Base-by-base conservation (phyloP, 345 rosid genomes). In the Populus davidiana region DNA sequence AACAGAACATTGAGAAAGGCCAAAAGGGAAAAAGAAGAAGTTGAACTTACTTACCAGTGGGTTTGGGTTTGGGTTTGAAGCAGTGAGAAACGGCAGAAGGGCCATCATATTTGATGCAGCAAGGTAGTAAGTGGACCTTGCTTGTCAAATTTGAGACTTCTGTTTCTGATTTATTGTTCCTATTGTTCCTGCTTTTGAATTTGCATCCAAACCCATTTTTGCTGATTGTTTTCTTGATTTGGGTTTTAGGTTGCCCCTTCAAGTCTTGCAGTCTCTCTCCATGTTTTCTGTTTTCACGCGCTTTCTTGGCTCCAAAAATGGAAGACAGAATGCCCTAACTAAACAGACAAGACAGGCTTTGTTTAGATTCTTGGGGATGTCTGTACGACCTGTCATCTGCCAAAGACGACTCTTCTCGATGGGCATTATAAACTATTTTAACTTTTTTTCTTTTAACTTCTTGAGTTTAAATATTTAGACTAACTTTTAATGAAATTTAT, bases 41-140 rank as follows among this genome's bases (percentile, higher is more conserved):
- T 20, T 52, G 59, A 52, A 0, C 59, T 52, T 52, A 52, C 35
- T 47, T 82, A 91, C 99, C 93, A 6, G 82, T 78, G 73, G 87
- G 18, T 78, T 86, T 89, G 85, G 97, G 92, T 85, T 83, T 95
- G n/a, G n/a, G n/a, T n/a, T n/a, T 33, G 91, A 91, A 92, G 85
- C 90, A 95, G 64, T 92, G 85, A 63, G 97, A 89, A 72, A 93
- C 93, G 66, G 86, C 68, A 80, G 87, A 69, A 72, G 96, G 93
- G 47, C 96, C 98, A 76, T 87, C 80, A 83, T 84, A 82, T 81
- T 86, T 90, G 90, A 93, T 81, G 87, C 92, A 87, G 82, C 98
- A 95, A 78, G 98, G 98, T n/a, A 93, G 90, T 27, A 84, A 89
- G 79, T 92, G 98, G 50, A 93, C 89, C 36, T 84, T 77, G 63